phyloP scores from a whole-genome alignment of 148 eudicot species.

The Cornus suecica region DNA sequence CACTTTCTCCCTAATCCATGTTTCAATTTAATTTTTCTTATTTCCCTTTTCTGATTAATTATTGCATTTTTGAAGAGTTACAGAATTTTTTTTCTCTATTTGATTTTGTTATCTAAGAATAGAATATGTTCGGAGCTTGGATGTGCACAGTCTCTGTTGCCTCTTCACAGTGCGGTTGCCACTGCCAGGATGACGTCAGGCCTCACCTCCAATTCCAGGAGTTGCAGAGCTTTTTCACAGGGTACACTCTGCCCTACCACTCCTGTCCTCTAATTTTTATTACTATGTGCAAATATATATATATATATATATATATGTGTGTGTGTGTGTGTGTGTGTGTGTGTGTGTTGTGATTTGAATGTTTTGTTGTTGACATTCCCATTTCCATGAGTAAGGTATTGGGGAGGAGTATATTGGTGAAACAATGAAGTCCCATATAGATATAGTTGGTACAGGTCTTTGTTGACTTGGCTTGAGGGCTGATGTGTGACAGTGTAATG shows the following conservation, averaged over 20 bases:
- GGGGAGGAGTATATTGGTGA: background rate
- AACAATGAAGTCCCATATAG: background rate
- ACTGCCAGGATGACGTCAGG: constrained; percentile 72
- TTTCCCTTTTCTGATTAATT: background rate
- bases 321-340: background rate
- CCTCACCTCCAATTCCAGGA: constrained; percentile 56
- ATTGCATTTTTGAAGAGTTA: too few species aligned
- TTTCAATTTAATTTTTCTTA: background rate
- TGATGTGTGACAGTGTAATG: too few species aligned
- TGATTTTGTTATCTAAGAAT: background rate
- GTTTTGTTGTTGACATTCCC: too few species aligned
- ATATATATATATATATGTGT: too few species aligned
- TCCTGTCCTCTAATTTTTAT: constrained; percentile 60
- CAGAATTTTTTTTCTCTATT: background rate
- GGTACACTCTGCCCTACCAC: constrained; percentile 88
- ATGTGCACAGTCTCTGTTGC: constrained; percentile 57
- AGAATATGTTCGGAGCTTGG: constrained; percentile 59
- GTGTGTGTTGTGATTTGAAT: too few species aligned
- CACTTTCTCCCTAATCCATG: too few species aligned
- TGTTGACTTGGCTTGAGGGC: too few species aligned
- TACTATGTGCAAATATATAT: constrained; percentile 9
- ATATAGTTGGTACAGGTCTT: too few species aligned
- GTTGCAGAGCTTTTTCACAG: constrained; percentile 68
- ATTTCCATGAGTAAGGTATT: background rate
- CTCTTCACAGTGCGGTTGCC: constrained; percentile 68